Percentiles rank a stretch among this genome's conserved stretches.
Conservation (phyloP, 192 early-diverging fungal species). For the Umbelopsis ramanniana region DNA sequence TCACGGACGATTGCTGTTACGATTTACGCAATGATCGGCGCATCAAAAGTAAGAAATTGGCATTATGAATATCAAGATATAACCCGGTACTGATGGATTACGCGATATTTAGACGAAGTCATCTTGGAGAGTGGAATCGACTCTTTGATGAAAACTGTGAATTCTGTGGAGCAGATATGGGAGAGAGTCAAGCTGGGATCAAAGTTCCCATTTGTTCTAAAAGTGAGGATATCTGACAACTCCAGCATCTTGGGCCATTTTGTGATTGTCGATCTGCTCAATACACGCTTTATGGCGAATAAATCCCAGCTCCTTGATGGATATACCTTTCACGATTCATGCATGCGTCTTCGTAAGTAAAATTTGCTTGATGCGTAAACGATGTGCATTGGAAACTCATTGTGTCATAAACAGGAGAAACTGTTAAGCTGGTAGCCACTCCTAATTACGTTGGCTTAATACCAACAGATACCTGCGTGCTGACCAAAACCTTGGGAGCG, state of each 20-base stretch:
- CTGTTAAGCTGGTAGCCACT: not conserved
- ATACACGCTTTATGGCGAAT: not conserved
- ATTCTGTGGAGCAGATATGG: constrained; percentile 10
- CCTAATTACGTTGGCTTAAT: constrained; percentile 4
- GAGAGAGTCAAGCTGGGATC: constrained; percentile 11
- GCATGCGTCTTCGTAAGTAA: not conserved
- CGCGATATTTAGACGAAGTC: not conserved
- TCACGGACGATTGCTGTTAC: constrained; percentile 12
- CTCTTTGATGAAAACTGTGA: not conserved
- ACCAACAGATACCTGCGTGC: not conserved
- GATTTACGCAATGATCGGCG: constrained; percentile 15
- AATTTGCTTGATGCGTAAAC: too few relatives aligned
- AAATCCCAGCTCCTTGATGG: not conserved
- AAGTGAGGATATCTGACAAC: constrained; percentile 3
- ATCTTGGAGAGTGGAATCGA: not conserved
- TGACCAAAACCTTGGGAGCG: not conserved
- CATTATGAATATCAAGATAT: not conserved
- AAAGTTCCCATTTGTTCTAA: constrained; percentile 8
- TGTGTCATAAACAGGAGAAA: not conserved
- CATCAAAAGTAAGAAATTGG: not conserved
- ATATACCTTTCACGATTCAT: constrained; percentile 13
- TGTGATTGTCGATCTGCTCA: constrained; percentile 3
- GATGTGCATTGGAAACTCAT: not conserved
- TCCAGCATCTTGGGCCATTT: not conserved
- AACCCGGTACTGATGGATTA: not conserved